These are phyloP conservation scores for Vaccinium myrtillus DNA, from an alignment of 148 eudicot genomes.

Conservation along the genomic window DNA sequence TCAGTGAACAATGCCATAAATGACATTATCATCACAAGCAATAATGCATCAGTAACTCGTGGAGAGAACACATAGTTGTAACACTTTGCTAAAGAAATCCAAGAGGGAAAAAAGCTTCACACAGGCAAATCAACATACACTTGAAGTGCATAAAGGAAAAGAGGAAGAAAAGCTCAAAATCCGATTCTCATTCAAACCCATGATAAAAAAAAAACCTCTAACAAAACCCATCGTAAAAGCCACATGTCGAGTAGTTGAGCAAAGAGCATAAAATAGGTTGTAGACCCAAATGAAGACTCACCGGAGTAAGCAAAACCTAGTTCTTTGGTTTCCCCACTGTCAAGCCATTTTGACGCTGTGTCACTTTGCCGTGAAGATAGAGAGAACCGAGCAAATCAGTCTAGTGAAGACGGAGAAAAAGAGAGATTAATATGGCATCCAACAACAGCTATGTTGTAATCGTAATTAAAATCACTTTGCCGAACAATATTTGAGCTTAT, in stretches of 20 bases:
- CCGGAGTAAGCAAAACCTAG: not conserved
- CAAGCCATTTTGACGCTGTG: conserved; percentile 5
- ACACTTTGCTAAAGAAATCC: not conserved
- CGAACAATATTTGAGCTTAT: too few relatives aligned
- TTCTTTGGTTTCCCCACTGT: not conserved
- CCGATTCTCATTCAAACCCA: not conserved
- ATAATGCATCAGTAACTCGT: not conserved
- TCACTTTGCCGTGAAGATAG: not conserved
- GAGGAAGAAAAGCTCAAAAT: conserved; percentile 11
- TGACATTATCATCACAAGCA: not conserved
- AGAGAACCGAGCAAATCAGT: too few relatives aligned
- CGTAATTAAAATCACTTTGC: too few relatives aligned
- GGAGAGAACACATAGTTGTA: not conserved
- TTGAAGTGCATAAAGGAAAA: conserved; percentile 5
- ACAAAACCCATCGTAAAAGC: conserved; percentile 5
- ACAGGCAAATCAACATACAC: conserved; percentile 34
- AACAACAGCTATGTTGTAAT: too few relatives aligned
- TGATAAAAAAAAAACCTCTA: not conserved
- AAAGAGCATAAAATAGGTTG: not conserved
- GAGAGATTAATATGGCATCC: too few relatives aligned
- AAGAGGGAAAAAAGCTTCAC: not conserved
- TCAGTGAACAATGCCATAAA: not conserved
- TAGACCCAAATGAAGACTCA: not conserved
- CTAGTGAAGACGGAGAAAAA: too few relatives aligned
- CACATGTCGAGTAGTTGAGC: not conserved